These are phyloP conservation scores for Ciborinia camelliae DNA, from an alignment of 2,329 filamentous ascomycete species.

Conservation along the genomic window DNA sequence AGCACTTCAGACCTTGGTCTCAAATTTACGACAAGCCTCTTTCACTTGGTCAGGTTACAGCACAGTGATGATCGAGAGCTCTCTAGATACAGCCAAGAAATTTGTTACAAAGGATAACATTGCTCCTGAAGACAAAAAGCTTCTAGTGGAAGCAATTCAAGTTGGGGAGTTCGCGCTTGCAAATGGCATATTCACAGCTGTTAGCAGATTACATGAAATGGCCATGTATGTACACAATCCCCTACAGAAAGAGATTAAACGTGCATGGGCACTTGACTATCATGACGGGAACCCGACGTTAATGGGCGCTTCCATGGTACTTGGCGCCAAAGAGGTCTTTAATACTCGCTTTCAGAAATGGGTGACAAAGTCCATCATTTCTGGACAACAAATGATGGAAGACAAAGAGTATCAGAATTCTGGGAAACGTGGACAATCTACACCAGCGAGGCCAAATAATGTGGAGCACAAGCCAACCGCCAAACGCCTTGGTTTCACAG, in stretches of 20 bases:
- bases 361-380: neutral
- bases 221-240: conserved; percentile 63
- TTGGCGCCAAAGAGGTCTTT: neutral
- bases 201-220: conserved; percentile 72
- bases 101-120: conserved; percentile 65
- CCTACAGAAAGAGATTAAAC: conserved; percentile 60
- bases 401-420: neutral
- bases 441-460: conserved; percentile 30
- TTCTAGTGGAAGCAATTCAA: conserved; percentile 62
- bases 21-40: conserved; percentile 76
- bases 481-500: neutral
- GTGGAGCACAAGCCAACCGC: conserved; percentile 13
- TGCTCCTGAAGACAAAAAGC: conserved; percentile 54
- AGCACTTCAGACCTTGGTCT: conserved; percentile 64
- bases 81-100: conserved; percentile 61
- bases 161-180: conserved; percentile 57
- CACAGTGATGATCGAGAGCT: conserved; percentile 56
- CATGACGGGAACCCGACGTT: conserved; percentile 46
- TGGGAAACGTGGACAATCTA: neutral
- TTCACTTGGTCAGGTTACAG: conserved; percentile 81
- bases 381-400: neutral
- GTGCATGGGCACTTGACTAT: conserved; percentile 65
- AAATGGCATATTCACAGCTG: conserved; percentile 62
- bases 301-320: conserved; percentile 45
- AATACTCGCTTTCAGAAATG: neutral